Evolutionary conservation across 805 yeast genomes (phyloP), one percentile per base, ranked within the genome.

Genomic region (Saccharomyces jurei): DNA sequence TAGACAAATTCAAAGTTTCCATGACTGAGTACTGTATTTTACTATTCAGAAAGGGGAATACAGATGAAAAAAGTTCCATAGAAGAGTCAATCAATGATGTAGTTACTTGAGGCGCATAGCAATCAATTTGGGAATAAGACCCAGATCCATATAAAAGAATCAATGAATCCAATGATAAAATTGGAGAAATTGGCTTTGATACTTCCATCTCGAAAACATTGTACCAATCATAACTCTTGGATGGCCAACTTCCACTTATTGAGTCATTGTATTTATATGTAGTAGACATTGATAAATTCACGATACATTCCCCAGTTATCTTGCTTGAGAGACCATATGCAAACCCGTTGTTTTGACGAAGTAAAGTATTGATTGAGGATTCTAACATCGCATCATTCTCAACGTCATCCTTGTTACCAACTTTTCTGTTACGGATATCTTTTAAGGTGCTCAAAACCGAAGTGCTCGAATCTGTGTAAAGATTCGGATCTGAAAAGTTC

Each of bases 11-110:
- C 57, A 94, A 70, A 52, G 84, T 87, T 63, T 92, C 97, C 22
- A 94, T 69, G n/a, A 94, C 76, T 0, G 97, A 89, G 55, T 86
- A 84, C 63, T 92, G 97, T 52, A 94, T 86, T 57, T 89, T 87
- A 4, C 81, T 71, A 6, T 91, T 81, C 60, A 92, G 78, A 55
- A 77, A 74, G 0, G 95, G 88, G 59, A 92, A 86, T 0, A 86
- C 76, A 8, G 78, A 64, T 4, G 87, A 81, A 64, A 90, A 88
- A 1, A 91, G 75, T 56, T 86, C 89, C 63, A 92, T 82, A 0
- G 97, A 84, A 1, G 79, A 66, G 69, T 92, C 96, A n/a, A 89
- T 78, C 2, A 87, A 70, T 51, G 81, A 73, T 0, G 82, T 80
- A 1, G 76, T 72, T 3, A 72, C 65, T n/a, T 73, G 72, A 10